Base-by-base conservation (phyloP, 257 asterid genomes). In the Nyctanthes arbortristis region DNA sequence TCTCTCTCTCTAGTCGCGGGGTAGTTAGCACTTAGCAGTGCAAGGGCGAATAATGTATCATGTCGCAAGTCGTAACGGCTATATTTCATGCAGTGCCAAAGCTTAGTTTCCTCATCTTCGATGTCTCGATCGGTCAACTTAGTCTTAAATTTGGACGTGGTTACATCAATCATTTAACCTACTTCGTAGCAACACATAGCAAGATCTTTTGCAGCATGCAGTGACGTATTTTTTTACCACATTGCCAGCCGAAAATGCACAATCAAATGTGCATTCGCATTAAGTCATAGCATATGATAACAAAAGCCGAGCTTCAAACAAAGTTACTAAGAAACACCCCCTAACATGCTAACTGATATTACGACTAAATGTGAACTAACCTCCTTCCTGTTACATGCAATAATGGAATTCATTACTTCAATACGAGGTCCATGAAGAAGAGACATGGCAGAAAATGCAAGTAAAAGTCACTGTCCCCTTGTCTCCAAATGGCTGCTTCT, bases 61-160 rank as follows among this genome's bases (percentile, higher is more conserved):
- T 2, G 16, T 52, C 65, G 58, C 61, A 32, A 9, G 49, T 20
- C 31, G 71, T 9, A 79, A 83, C 85, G 83, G 83, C 88, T 80
- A 77, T 57, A 72, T 82, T 76, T 74, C 82, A 73, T 70, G 73
- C 61, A 33, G 45, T 20, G 37, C 31, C 39, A 14, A 52, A 30
- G 16, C 6, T 2, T 7, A 34, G 0, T 35, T 35, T 25, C n/a
- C 5, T 11, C 30, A 13, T 34, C 36, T 52, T n/a, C n/a, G n/a
- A n/a, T n/a, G n/a, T n/a, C n/a, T n/a, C n/a, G n/a, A n/a, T n/a
- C n/a, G n/a, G n/a, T n/a, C n/a, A n/a, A n/a, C 28, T 11, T 52
- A 1, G 5, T 31, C 29, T 18, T 49, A 8, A 6, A 9, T 33
- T 40, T 40, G 13, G 14, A 39, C 2, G 7, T 2, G 12, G 2